Base-by-base conservation (phyloP, 495 filamentous ascomycete genomes). In the Ramalina peruviana region DNA sequence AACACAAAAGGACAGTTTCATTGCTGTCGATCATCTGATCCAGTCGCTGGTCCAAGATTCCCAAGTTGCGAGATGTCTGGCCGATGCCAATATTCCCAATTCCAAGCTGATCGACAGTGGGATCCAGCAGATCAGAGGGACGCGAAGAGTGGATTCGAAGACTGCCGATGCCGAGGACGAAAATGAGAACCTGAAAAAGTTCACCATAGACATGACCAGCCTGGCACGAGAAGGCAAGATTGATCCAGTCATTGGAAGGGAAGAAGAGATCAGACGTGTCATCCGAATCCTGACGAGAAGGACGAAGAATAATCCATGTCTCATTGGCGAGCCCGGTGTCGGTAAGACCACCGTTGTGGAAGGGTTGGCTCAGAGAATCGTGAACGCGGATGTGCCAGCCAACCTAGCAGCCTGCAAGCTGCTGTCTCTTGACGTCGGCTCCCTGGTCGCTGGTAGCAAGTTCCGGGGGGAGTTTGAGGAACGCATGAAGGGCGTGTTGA, bases 311-410 rank as follows among this genome's bases (percentile, higher is more conserved):
- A 98, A 98, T 62, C 92, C 92, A 3, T 92, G 96, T 15, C 75
- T 98, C 52, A 86, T 86, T 51, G 92, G 92, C 64, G 92, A 97
- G 63, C 92, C 92, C 9, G 92, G 92, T 80, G 92, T 98, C 15
- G 92, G 92, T 56, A 98, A 98, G 71, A 98, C 92, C 12, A 96
- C 92, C 3, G 88, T 98, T 46, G 89, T 96, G 27, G 92, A 98
- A 70, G 93, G 92, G 57, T 74, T 98, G n/a, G 92, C 92, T 9
- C 83, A 81, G 58, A 81, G 92, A 23, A 97, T 98, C 47, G 87
- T 96, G 67, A 94, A 98, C 57, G 77, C 83, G 39, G 92, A 97
- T 72, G 83, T 98, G 0, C 92, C 92, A 26, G 89, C 92, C 56
- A 94, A 95, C 58, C 71, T 98, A n/a, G 86, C 88, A 7, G 82